Conservation (phyloP, 2,329 filamentous ascomycete species). For the Tolypocladium amazonense region DNA sequence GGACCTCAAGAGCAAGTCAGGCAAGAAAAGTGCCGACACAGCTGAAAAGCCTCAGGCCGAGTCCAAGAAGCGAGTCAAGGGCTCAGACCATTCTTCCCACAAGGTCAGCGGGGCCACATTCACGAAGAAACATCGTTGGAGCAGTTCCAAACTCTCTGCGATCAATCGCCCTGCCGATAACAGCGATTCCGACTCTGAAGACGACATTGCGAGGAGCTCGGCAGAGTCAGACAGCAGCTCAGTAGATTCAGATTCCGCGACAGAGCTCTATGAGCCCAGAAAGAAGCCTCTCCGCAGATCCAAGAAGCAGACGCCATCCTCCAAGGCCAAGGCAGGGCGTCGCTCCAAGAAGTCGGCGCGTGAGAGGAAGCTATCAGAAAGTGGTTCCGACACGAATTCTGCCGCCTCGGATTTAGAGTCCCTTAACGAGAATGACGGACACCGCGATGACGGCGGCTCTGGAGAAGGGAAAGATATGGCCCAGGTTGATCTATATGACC, state of each 20-base stretch:
- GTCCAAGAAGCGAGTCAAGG: constrained; percentile 2
- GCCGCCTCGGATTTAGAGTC: neutral
- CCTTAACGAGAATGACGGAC: constrained; percentile 2
- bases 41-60: constrained; percentile 3
- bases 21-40: neutral
- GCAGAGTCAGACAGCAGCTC: neutral
- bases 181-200: constrained; percentile 2
- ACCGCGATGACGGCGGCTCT: neutral
- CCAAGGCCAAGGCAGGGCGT: neutral
- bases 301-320: neutral
- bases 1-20: neutral
- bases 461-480: neutral
- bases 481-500: constrained; percentile 5
- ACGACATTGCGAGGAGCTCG: neutral
- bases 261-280: constrained; percentile 1
- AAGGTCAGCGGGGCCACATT: neutral
- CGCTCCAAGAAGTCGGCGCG: neutral
- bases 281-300: neutral
- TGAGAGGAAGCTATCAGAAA: neutral
- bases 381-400: neutral
- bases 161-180: neutral
- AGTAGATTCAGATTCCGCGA: constrained; percentile 3
- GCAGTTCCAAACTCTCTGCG: constrained; percentile 5
- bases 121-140: constrained; percentile 8
- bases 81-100: neutral